Conservation (phyloP, 2,329 filamentous ascomycete species). For the Ascochyta koolunga region DNA sequence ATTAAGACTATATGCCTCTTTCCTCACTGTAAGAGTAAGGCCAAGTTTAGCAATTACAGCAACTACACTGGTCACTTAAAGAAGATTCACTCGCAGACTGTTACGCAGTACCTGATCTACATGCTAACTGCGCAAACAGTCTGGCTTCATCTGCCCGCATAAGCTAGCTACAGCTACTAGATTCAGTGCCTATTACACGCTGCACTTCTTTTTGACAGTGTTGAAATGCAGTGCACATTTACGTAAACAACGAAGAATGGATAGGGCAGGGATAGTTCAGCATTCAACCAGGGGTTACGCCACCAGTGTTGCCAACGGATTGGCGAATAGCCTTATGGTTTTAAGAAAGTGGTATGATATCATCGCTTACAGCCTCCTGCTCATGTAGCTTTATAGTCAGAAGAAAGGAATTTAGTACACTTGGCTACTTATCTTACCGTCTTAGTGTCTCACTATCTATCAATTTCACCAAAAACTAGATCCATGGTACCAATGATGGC, state of each 20-base stretch:
- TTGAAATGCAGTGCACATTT: not conserved
- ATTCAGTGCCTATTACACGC: not conserved
- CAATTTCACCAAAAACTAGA: conserved; percentile 46
- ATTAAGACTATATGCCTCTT: not conserved
- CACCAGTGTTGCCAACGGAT: no score
- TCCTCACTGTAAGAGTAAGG: not conserved
- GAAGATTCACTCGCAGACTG: not conserved
- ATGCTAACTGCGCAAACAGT: not conserved
- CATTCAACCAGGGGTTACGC: not conserved
- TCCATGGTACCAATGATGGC: conserved; percentile 76
- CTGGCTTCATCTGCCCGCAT: not conserved
- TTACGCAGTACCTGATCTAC: not conserved
- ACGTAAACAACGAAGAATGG: not conserved
- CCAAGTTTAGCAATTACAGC: not conserved
- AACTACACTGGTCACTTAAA: not conserved
- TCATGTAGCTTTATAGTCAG: not conserved
- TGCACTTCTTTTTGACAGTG: not conserved
- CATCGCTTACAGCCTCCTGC: not conserved
- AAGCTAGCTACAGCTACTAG: not conserved
- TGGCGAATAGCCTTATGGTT: not conserved
- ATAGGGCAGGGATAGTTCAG: not conserved
- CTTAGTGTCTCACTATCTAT: conserved; percentile 16
- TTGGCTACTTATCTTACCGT: not conserved
- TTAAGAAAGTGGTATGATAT: not conserved
- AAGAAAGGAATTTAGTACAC: not conserved